phyloP scores from a whole-genome alignment of 768 basidiomycete genomes.

The Trametes meyenii region DNA sequence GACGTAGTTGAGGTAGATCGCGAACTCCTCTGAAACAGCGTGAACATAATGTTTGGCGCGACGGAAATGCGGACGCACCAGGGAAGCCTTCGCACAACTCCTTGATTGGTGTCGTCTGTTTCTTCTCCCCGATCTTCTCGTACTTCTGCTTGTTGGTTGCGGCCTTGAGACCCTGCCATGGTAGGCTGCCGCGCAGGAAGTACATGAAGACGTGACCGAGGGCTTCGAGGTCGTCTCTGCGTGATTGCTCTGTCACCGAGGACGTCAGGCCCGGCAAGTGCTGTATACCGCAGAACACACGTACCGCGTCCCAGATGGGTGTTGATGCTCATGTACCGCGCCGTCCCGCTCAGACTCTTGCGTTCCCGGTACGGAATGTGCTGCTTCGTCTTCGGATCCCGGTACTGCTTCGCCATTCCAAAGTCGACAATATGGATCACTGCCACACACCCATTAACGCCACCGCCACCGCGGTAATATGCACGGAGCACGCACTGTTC shows the following conservation, averaged over 20 bases:
- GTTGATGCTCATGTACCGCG: conserved; percentile 99
- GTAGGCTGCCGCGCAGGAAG: conserved; percentile 93
- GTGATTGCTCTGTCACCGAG: conserved; percentile 69
- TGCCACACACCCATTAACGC: conserved; percentile 29
- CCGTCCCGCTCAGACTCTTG: conserved; percentile 96
- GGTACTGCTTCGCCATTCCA: conserved; percentile 99
- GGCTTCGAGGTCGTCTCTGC: conserved; percentile 98
- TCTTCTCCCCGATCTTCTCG: conserved; percentile 99
- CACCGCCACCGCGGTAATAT: neutral
- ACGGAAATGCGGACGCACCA: conserved; percentile 49
- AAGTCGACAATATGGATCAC: conserved; percentile 97
- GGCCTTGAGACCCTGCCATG: conserved; percentile 99
- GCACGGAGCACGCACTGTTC: conserved; percentile 52
- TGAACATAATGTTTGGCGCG: conserved; percentile 9
- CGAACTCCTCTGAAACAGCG: conserved; percentile 81
- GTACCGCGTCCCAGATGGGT: conserved; percentile 95
- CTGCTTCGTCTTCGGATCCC: conserved; percentile 98
- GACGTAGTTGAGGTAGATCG: conserved; percentile 98
- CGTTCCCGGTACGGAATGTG: conserved; percentile 99
- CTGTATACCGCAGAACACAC: conserved; percentile 16
- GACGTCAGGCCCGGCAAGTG: conserved; percentile 6
- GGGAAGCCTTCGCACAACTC: conserved; percentile 96
- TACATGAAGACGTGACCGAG: conserved; percentile 99
- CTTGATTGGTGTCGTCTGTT: conserved; percentile 96
- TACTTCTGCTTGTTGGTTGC: conserved; percentile 99